These are phyloP conservation scores for Ascomycota sp. DNA, from an alignment of 2,329 filamentous ascomycete species.

Conservation along the genomic window DNA sequence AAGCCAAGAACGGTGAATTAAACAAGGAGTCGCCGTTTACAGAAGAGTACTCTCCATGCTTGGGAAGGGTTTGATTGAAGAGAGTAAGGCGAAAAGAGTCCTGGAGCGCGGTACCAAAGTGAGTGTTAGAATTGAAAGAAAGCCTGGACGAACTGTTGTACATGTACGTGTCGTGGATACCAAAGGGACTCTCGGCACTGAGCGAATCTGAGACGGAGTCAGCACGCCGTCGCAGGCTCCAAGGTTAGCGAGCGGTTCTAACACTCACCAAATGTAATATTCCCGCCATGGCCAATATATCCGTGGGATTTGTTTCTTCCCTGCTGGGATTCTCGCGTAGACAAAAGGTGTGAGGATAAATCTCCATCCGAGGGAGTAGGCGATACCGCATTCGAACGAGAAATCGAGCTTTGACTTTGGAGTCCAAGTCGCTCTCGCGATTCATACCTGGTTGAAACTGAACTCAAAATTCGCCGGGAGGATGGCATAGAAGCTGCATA, in stretches of 20 bases:
- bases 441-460: conserved; percentile 9
- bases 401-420: conserved; percentile 15
- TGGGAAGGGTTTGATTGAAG: conserved; percentile 7
- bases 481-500: conserved; percentile 1
- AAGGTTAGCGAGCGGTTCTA: neutral
- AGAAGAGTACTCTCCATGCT: conserved; percentile 8
- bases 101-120: conserved; percentile 7
- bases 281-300: conserved; percentile 2
- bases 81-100: conserved; percentile 9
- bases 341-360: conserved; percentile 7
- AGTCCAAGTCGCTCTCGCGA: conserved; percentile 13
- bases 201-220: conserved; percentile 7
- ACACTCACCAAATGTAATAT: conserved; percentile 3
- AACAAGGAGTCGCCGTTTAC: conserved; percentile 6
- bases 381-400: conserved; percentile 18
- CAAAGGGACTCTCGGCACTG: conserved; percentile 8
- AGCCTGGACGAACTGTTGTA: conserved; percentile 11
- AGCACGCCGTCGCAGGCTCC: conserved; percentile 1
- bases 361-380: conserved; percentile 13
- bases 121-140: conserved; percentile 7
- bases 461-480: neutral
- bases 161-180: conserved; percentile 11
- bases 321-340: conserved; percentile 6
- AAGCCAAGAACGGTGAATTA: conserved; percentile 8
- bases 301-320: conserved; percentile 4